Conservation (phyloP, 352 stramenopile species). For the Thalassiosira pacifica region DNA sequence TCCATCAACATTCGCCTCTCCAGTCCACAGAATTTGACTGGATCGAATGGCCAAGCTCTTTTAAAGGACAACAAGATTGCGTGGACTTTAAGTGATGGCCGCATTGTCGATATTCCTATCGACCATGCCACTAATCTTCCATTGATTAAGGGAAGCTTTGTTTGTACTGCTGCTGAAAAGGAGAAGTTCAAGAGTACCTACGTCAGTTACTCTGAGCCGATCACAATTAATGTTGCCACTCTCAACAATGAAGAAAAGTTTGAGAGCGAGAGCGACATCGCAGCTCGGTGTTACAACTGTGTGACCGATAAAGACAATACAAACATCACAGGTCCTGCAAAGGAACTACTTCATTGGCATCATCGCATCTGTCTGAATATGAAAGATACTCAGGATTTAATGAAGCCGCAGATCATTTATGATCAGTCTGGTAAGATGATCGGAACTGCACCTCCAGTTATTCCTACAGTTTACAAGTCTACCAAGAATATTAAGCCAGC, state of each 20-base stretch:
- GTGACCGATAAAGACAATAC: neutral
- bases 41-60: neutral
- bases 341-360: neutral
- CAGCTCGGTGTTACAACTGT: neutral
- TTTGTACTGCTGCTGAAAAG: neutral
- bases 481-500: neutral
- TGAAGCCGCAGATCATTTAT: neutral
- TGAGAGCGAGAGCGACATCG: neutral
- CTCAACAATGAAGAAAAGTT: too few species aligned
- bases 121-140: neutral
- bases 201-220: neutral
- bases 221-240: neutral
- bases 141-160: neutral
- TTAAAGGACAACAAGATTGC: too few species aligned
- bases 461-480: neutral
- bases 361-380: too few species aligned
- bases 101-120: neutral
- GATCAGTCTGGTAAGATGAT: conserved; percentile 29
- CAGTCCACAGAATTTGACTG: neutral
- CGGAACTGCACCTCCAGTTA: neutral
- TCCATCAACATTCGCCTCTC: neutral
- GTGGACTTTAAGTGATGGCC: neutral
- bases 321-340: neutral
- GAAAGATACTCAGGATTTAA: neutral
- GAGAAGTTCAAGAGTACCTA: neutral